These are phyloP conservation scores for Aspergillus heteromorphus DNA, from an alignment of 495 filamentous ascomycete genomes.

Conservation along the genomic window DNA sequence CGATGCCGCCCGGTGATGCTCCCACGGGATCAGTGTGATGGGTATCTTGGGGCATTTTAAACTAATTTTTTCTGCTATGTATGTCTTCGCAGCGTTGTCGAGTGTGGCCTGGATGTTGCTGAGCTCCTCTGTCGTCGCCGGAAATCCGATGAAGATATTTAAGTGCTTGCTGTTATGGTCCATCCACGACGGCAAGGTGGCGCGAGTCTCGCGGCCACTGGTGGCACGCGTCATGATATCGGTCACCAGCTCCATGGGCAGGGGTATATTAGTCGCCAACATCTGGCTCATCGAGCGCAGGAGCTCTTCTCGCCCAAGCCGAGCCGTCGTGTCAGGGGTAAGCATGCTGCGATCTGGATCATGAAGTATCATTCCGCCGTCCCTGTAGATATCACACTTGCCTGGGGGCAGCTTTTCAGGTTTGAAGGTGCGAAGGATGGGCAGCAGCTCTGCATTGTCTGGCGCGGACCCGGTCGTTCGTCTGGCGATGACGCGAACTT, in stretches of 20 bases:
- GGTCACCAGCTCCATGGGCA: background rate
- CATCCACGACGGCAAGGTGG: background rate
- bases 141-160: constrained; percentile 7
- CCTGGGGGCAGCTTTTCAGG: background rate
- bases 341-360: constrained; percentile 2
- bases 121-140: background rate
- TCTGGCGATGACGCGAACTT: constrained; percentile 6
- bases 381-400: background rate
- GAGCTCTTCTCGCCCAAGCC: background rate
- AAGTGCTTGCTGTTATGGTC: background rate
- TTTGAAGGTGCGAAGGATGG: background rate
- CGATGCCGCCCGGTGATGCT: background rate
- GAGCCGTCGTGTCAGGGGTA: background rate
- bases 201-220: background rate
- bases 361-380: background rate
- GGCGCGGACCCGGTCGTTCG: background rate
- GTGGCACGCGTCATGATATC: background rate
- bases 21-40: constrained; percentile 8
- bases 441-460: background rate
- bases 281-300: background rate
- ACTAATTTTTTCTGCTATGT: background rate
- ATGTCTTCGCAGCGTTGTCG: background rate
- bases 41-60: background rate
- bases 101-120: background rate
- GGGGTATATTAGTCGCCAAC: background rate